Conservation (phyloP, 2,329 filamentous ascomycete species). For the Cytospora piceae region DNA sequence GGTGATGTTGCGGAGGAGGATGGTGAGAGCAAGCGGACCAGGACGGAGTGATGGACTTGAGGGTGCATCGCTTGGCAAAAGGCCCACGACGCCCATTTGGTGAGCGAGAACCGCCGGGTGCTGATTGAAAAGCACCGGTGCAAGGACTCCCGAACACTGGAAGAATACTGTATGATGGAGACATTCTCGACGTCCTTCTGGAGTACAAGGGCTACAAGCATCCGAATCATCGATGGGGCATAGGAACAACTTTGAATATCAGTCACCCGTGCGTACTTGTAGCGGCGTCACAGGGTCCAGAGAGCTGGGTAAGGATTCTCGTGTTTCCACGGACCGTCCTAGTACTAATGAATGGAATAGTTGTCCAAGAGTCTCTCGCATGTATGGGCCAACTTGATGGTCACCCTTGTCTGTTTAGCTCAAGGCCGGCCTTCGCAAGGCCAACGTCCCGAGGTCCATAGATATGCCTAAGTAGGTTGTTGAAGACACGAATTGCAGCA, state of each 20-base stretch:
- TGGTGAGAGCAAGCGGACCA: constrained; percentile 52
- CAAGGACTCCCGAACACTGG: background rate
- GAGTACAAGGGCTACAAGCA: background rate
- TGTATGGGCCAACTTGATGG: background rate
- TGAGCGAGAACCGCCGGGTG: background rate
- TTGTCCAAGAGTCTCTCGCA: background rate
- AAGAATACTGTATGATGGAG: background rate
- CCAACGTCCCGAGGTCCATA: too few species aligned
- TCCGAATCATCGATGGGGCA: background rate
- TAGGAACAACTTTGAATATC: background rate
- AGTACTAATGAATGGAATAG: background rate
- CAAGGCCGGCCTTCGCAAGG: too few species aligned
- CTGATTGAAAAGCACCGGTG: too few species aligned
- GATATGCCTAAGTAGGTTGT: too few species aligned
- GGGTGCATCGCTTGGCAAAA: background rate
- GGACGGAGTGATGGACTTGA: constrained; percentile 44
- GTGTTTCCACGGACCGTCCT: background rate
- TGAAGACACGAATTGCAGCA: too few species aligned
- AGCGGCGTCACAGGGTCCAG: background rate
- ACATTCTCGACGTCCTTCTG: background rate
- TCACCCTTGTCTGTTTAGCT: too few species aligned
- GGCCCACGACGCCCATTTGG: background rate
- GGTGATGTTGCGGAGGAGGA: constrained; percentile 44
- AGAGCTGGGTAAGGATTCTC: background rate
- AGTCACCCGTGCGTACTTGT: background rate